Evolutionary conservation across 164 flowering plant genomes (phyloP), one percentile per base, ranked within the genome.

Genomic region (Dillenia turbinata): DNA sequence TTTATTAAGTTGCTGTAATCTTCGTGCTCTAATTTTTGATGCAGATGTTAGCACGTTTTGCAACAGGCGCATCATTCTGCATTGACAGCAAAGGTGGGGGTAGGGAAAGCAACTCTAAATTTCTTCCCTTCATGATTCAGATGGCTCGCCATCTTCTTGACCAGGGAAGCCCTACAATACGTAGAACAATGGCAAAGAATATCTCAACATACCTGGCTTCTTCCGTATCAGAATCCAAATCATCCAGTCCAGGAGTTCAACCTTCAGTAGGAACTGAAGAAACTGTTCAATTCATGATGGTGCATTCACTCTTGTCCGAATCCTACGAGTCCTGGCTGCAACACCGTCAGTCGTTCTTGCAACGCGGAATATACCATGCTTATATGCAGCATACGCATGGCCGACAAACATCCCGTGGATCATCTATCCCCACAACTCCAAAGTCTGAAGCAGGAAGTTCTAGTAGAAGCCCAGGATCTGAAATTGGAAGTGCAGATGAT

Each of bases 201-300:
- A 73, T 95, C 12, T 67, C 85, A 5, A 45, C 90, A 2, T 92
- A 89, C 61, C 56, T 94, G 26, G 59, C 84, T 40, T 69, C 86
- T 49, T 59, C 92, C 10, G 9, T 81, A 10, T 15, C 78, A 49
- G 93, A 87, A 47, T 63, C 87, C 45, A 78, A 78, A 62, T 62
- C 83, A 13, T 59, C 85, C 4, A 56, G 80, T 49, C 73, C 82
- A 49, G 81, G 74, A 33, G 19, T 68, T 10, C 85, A 80, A 12
- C 54, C 87, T 17, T 73, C 87, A 2, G 45, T 48, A 9, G 89
- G 82, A 48, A 77, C 88, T 5, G 99, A 91, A 57, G 97, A 95
- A 66, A 88, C 92, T 19, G 92, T 95, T 52, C 99, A 95, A 67
- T 92, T 88, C 74, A 95, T 95, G 99, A 92, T 95, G 99, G 97